Evolutionary conservation across 805 yeast species (phyloP), one percentile per base, ranked within the genome.

Genomic region (Wickerhamomyces subpelliculosus): DNA sequence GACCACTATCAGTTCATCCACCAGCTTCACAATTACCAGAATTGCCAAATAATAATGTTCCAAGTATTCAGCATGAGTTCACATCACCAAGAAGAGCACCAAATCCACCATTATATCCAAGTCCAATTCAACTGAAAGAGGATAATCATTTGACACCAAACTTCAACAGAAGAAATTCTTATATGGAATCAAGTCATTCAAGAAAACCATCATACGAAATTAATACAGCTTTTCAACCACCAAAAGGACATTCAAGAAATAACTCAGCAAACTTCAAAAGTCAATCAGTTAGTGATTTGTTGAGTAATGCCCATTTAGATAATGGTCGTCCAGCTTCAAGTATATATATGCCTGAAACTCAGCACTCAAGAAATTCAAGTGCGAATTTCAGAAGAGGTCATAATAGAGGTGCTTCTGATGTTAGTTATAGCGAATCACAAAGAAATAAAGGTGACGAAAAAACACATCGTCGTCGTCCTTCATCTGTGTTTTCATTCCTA

Each of bases 51-150:
- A n/a, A n/a, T 32, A 33, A 29, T 11, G 32, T 36, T 24, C 49
- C 41, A 34, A 47, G 56, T 8, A n/a, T n/a, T n/a, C n/a, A n/a
- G n/a, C n/a, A n/a, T n/a, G 55, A 67, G 26, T 80, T 80, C 52
- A 58, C 68, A 16, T 80, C 87, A 0, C 86, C 87, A n/a, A 68
- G 87, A 58, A 78, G 67, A 49, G 84, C 87, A 0, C 89, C 89
- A 1, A 71, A 70, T 37, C 87, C 87, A 1, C 88, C 88, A 3
- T 49, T 67, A 2, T 60, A 59, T 23, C 68, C 71, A 32, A 63
- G 69, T 25, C 72, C 72, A 5, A 62, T 64, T 3, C 64, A 61
- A 35, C 54, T 39, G n/a, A 34, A 32, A 27, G 44, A 40, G 14
- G 42, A 37, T 5, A 36, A 41, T 17, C 40, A 38, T 20, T 52